Evolutionary conservation across 2,329 filamentous ascomycete genomes (phyloP), one percentile per base, ranked within the genome.

Genomic region (Hortaea werneckii): DNA sequence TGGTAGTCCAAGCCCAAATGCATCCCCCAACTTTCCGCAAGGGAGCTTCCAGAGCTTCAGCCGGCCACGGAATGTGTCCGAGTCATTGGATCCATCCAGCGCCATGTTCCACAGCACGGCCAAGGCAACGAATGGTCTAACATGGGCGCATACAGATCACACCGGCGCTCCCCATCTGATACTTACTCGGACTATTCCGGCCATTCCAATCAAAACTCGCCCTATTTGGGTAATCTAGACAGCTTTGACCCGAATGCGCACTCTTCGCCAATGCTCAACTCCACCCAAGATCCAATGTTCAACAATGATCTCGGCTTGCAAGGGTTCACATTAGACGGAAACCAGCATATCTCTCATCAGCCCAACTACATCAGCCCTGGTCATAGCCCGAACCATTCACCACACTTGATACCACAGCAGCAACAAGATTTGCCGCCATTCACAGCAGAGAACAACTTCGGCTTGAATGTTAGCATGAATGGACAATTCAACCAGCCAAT

Each of bases 151-250:
- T 95, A 94, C 60, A 83, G 86, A 54, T 74, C 78, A n/a, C 90
- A 95, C 62, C 78, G 88, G 56, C 80, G 89, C 58, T 82, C 79
- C 34, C 85, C 87, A 1, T 95, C 89, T n/a, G 90, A 95, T 54
- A 67, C 70, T 56, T 87, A 83, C 58, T 95, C 88, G 2, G 90
- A 95, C 55, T 82, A 95, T 5, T 95, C 79, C 2, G 70, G 83
- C 5, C 55, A 58, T 44, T 94, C 87, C 12, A 85, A 82, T 11
- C 82, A 85, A 20, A 85, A 82, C 26, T 95, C 90, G 12, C 90
- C 90, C 3, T 87, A 87, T 59, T 68, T 95, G 47, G 77, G 77
- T 28, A 83, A 83, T 54, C 76, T 84, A 49, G 89, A 95, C 58
- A 79, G 72, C 52, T 94, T 94, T 59, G 88, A 95, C 13, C 67